Evolutionary conservation across 192 early-diverging fungal species (phyloP).

Genomic region (Umbelopsis isabellina): DNA sequence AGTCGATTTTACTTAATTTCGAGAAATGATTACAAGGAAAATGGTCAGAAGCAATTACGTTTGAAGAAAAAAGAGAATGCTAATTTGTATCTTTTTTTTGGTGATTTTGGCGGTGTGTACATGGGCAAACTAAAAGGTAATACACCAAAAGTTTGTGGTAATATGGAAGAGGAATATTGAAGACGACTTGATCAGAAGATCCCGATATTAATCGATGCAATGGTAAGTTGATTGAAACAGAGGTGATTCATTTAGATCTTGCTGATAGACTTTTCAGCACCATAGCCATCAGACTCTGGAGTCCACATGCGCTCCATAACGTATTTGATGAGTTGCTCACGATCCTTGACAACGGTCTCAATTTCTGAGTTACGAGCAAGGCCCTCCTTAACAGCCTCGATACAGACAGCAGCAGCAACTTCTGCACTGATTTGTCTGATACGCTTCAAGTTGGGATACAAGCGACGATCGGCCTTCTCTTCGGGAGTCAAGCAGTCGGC

Average conservation of each 20-base stretch:
- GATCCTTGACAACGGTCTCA: background rate
- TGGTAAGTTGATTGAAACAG: too few relatives aligned
- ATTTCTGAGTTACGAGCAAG: conserved; percentile 22
- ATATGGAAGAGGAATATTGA: too few relatives aligned
- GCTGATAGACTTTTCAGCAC: conserved; percentile 23
- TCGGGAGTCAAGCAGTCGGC: conserved; percentile 73
- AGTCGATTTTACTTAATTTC: too few relatives aligned
- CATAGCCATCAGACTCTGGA: conserved; percentile 29
- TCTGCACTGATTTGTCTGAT: conserved; percentile 84
- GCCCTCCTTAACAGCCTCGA: conserved; percentile 28
- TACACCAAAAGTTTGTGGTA: too few relatives aligned
- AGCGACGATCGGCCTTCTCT: conserved; percentile 68
- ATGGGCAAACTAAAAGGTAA: too few relatives aligned
- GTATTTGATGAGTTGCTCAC: conserved; percentile 26
- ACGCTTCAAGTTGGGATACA: conserved; percentile 88
- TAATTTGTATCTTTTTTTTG: too few relatives aligned
- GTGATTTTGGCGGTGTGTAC: too few relatives aligned
- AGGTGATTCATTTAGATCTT: background rate
- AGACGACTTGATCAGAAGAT: too few relatives aligned
- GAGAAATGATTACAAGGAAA: too few relatives aligned
- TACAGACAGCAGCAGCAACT: conserved; percentile 83
- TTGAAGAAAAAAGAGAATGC: too few relatives aligned
- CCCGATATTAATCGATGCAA: too few relatives aligned
- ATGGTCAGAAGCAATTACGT: too few relatives aligned
- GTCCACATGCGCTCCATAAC: conserved; percentile 37